These are phyloP conservation scores for Pleurotus giganteus DNA, from an alignment of 768 basidiomycete species.

Conservation along the genomic window DNA sequence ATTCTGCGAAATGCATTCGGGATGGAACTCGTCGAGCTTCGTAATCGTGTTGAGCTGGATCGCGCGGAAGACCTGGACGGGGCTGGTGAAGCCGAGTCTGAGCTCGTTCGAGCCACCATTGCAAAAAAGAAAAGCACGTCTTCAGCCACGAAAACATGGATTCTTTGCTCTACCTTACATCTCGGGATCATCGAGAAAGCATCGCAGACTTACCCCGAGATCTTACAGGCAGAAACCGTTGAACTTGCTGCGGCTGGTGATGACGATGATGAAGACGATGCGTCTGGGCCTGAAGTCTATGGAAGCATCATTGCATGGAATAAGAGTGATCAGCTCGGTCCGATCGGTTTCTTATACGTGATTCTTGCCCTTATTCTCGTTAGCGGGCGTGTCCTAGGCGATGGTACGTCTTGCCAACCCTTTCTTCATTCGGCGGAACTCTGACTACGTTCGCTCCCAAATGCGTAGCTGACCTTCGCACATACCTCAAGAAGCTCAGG, in stretches of 20 bases:
- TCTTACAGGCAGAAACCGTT: conserved; percentile 44
- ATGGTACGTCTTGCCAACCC: conserved; percentile 51
- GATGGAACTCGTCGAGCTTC: conserved; percentile 82
- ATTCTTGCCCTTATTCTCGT: conserved; percentile 85
- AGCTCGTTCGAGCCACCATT: conserved; percentile 48
- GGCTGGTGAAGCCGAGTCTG: conserved; percentile 41
- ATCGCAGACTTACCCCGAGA: conserved; percentile 50
- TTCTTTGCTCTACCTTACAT: conserved; percentile 75
- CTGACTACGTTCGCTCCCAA: background rate
- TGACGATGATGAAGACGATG: conserved; percentile 41
- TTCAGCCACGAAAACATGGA: conserved; percentile 74
- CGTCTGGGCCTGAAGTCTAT: conserved; percentile 40
- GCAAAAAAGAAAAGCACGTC: conserved; percentile 65
- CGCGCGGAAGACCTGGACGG: conserved; percentile 32
- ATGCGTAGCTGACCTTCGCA: conserved; percentile 65
- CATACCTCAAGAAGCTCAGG: conserved; percentile 66
- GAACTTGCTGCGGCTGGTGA: conserved; percentile 51
- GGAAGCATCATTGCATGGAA: conserved; percentile 79
- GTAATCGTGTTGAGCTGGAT: conserved; percentile 55
- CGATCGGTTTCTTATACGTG: conserved; percentile 75
- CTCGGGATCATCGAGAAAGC: conserved; percentile 60
- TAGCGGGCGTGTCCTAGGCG: conserved; percentile 68
- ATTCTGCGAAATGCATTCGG: conserved; percentile 68
- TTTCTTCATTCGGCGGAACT: background rate
- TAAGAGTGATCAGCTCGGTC: conserved; percentile 59